These are phyloP conservation scores for Diplogelasinospora grovesii DNA, from an alignment of 495 filamentous ascomycete species.

Conservation along the genomic window DNA sequence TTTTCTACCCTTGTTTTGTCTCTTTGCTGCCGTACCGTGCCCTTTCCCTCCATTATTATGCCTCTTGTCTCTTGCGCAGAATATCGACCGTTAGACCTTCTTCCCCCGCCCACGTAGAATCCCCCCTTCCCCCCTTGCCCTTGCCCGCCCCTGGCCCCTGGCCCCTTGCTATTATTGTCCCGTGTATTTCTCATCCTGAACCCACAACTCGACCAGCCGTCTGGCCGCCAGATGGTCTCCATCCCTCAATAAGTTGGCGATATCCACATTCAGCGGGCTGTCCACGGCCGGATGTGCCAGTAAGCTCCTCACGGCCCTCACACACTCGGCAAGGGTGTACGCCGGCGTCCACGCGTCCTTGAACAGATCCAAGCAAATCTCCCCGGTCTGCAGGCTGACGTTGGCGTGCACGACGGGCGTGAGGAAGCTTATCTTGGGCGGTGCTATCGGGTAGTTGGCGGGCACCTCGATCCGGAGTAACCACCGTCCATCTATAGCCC, in stretches of 20 bases:
- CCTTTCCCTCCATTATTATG: too few species aligned
- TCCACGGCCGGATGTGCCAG: slow-evolving; percentile 71
- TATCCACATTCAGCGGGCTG: slow-evolving; percentile 83
- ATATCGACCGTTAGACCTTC: too few species aligned
- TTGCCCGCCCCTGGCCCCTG: too few species aligned
- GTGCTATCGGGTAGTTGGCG: slow-evolving; percentile 64
- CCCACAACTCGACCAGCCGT: slow-evolving; percentile 76
- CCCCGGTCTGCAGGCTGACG: slow-evolving; percentile 71
- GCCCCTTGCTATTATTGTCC: slow-evolving; percentile 31
- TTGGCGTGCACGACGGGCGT: slow-evolving; percentile 86
- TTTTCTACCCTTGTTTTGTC: too few species aligned
- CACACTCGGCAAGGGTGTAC: slow-evolving; percentile 69
- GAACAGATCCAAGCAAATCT: slow-evolving; percentile 89
- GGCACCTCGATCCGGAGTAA: slow-evolving; percentile 73
- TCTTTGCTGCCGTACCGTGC: too few species aligned
- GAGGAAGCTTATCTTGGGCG: slow-evolving; percentile 69
- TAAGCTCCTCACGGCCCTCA: slow-evolving; percentile 73
- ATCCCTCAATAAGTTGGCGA: slow-evolving; percentile 66
- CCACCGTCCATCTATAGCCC: slow-evolving; percentile 66
- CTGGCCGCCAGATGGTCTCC: slow-evolving; percentile 75
- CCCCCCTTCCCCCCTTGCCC: too few species aligned
- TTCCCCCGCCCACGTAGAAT: too few species aligned
- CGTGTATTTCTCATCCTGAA: slow-evolving; percentile 43
- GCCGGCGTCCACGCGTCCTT: slow-evolving; percentile 76
- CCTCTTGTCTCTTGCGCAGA: too few species aligned